Conservation (phyloP, 306 rosid genomes). For the Medicago lupulina region DNA sequence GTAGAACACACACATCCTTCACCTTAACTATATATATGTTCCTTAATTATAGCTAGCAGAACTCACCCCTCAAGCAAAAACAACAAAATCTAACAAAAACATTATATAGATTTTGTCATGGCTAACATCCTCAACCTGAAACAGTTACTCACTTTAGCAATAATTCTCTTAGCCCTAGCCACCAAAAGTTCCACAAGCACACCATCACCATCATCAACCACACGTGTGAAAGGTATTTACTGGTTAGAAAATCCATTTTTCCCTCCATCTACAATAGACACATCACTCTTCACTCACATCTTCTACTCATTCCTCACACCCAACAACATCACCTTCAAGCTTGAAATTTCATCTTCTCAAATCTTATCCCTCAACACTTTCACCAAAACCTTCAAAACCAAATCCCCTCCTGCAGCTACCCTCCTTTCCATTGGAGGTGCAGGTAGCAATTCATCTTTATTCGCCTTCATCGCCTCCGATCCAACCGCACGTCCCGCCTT, state of each 20-base stretch:
- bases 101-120: background rate
- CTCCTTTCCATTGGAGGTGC: slow-evolving; percentile 71
- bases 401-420: slow-evolving; percentile 46
- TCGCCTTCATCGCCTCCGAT: slow-evolving; percentile 53
- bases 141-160: slow-evolving; percentile 9
- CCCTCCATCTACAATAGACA: slow-evolving; percentile 69
- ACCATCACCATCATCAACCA: background rate
- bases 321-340: slow-evolving; percentile 45
- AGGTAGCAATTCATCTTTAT: slow-evolving; percentile 16
- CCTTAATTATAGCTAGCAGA: background rate
- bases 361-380: slow-evolving; percentile 48
- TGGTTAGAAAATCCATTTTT: slow-evolving; percentile 50
- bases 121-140: slow-evolving; percentile 15
- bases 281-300: slow-evolving; percentile 70
- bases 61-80: background rate
- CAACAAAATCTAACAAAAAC: background rate
- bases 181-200: slow-evolving; percentile 9
- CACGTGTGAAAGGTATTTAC: slow-evolving; percentile 60
- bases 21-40: background rate
- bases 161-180: background rate
- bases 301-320: slow-evolving; percentile 66
- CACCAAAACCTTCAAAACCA: slow-evolving; percentile 49
- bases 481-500: slow-evolving; percentile 55
- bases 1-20: background rate
- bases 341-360: slow-evolving; percentile 44